A percentile compares a stretch with the other conserved stretches of the same genome.
Evolutionary conservation across 2,329 filamentous ascomycete genomes (phyloP).

Genomic region (Xylaria multiplex): DNA sequence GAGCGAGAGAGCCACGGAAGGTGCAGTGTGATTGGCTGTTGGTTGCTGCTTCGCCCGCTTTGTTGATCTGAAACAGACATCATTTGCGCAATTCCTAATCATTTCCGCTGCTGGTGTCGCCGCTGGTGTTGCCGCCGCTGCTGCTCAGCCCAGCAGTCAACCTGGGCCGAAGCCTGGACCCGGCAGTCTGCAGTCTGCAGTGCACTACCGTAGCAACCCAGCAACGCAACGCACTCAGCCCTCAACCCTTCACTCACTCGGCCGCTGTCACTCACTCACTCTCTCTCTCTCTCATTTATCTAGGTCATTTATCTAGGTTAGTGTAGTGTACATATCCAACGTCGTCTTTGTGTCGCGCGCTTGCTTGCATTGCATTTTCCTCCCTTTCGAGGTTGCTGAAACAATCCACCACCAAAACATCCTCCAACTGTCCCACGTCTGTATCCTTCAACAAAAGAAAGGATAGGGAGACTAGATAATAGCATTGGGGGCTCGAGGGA

Average conservation of each 20-base stretch:
- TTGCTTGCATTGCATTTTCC: conserved; percentile 1
- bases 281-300: too few relatives aligned
- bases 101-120: conserved; percentile 4
- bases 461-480: neutral
- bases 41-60: conserved; percentile 37
- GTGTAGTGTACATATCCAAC: conserved; percentile 1
- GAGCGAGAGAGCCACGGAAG: neutral
- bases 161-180: too few relatives aligned
- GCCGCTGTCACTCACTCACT: too few relatives aligned
- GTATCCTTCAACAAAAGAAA: neutral
- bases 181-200: too few relatives aligned
- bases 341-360: neutral
- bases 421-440: neutral
- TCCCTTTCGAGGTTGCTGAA: conserved; percentile 11
- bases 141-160: conserved; percentile 3
- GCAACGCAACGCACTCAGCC: too few relatives aligned
- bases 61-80: conserved; percentile 40
- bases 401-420: conserved; percentile 5
- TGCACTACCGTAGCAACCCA: neutral
- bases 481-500: neutral
- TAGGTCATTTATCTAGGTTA: neutral
- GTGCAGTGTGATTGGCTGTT: conserved; percentile 29
- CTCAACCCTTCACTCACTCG: too few relatives aligned
- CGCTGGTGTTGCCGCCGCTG: neutral
- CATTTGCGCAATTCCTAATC: conserved; percentile 34